Percentiles rank a stretch among this genome's conserved stretches.
Conservation (phyloP, 495 filamentous ascomycete genomes). For the Lasiosphaeria ovina region DNA sequence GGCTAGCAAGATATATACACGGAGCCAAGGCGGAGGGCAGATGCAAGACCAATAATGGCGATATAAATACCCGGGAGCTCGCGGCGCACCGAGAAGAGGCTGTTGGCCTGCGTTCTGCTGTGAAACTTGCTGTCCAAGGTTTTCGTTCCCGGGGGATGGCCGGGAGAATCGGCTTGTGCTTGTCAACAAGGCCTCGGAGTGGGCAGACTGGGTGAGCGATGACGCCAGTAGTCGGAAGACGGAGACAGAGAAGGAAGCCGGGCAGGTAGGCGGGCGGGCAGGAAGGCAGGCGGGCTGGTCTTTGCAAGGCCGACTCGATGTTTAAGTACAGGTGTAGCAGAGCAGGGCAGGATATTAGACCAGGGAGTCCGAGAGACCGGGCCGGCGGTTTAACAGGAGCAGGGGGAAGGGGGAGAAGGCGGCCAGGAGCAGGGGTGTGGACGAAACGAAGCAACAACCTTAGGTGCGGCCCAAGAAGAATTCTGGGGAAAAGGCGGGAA, state of each 20-base stretch:
- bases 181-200: conserved; percentile 10
- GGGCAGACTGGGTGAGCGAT: conserved; percentile 2
- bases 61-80: conserved; percentile 24
- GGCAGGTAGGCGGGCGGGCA: background rate
- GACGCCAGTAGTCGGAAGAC: background rate
- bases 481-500: conserved; percentile 18
- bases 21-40: background rate
- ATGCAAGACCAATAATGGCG: conserved; percentile 14
- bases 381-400: conserved; percentile 2
- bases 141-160: conserved; percentile 8
- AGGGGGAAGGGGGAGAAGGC: background rate
- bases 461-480: conserved; percentile 6
- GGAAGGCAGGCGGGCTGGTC: background rate
- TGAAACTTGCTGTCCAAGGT: conserved; percentile 12
- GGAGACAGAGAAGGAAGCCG: background rate
- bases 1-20: background rate
- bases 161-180: conserved; percentile 1
- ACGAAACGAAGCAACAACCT: conserved; percentile 10
- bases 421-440: background rate
- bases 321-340: conserved; percentile 5
- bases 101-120: conserved; percentile 9
- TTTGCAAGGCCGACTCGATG: conserved; percentile 7
- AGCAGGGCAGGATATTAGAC: background rate
- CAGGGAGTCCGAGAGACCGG: conserved; percentile 2
- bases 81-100: conserved; percentile 1